These are phyloP conservation scores for Allomyces arbusculus DNA, from an alignment of 192 early-diverging fungal species.

Conservation along the genomic window DNA sequence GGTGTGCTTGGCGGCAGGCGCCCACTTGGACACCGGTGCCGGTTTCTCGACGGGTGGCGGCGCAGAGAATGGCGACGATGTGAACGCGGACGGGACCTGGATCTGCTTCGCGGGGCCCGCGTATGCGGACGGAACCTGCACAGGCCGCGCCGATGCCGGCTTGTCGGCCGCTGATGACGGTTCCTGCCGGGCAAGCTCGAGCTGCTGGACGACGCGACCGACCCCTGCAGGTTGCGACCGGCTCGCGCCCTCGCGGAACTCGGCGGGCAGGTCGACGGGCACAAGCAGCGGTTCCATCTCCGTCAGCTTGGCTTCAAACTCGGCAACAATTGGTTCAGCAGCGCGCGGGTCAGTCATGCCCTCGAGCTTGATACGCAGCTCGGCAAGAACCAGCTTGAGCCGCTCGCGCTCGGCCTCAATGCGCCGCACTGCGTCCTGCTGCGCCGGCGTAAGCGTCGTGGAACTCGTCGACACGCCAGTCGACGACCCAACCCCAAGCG, in stretches of 20 bases:
- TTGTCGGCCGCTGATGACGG: no score
- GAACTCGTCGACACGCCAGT: neutral
- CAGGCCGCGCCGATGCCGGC: no score
- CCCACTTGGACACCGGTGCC: no score
- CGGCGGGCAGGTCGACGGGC: neutral
- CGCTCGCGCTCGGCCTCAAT: neutral
- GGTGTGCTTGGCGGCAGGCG: no score
- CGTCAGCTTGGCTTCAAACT: neutral
- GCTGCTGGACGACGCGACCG: no score
- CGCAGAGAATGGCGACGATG: no score
- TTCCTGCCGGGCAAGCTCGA: no score
- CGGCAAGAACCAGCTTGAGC: neutral
- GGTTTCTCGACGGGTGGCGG: no score
- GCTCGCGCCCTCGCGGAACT: neutral
- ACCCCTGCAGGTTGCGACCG: no score
- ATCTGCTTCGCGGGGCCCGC: no score
- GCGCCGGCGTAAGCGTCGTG: neutral
- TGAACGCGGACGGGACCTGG: no score
- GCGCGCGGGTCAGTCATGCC: neutral
- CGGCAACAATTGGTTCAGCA: neutral
- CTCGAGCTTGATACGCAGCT: neutral
- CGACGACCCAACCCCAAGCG: neutral
- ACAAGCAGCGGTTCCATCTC: neutral
- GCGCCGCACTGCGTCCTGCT: neutral
- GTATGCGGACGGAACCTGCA: no score